Conservation (phyloP, 2,329 filamentous ascomycete species). For the Fusarium annulatum region DNA sequence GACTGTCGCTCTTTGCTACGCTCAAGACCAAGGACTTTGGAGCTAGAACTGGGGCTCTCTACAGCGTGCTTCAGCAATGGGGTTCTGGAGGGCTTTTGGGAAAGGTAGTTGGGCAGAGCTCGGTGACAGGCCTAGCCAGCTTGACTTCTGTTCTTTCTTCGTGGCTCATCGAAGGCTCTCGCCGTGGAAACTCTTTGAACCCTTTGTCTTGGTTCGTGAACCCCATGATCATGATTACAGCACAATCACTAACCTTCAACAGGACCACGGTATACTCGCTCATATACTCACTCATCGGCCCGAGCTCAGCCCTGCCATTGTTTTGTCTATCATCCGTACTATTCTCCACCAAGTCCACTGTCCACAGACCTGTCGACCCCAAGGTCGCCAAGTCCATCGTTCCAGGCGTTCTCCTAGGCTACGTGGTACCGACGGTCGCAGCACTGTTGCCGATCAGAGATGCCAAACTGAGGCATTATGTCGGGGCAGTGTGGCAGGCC, state of each 20-base stretch:
- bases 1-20: neutral
- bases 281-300: neutral
- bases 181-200: neutral
- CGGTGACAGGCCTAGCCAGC: accelerated
- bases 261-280: neutral
- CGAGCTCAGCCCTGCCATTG: neutral
- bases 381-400: neutral
- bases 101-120: neutral
- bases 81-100: neutral
- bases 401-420: neutral
- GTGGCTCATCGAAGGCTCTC: neutral
- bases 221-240: accelerated
- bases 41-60: accelerated
- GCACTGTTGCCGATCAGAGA: neutral
- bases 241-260: accelerated
- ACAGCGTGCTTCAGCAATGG: accelerated
- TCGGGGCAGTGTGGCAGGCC: accelerated
- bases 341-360: neutral
- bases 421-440: neutral
- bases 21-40: neutral
- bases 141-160: accelerated
- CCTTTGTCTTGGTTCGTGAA: neutral
- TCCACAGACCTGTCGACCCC: neutral
- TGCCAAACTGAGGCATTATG: accelerated
- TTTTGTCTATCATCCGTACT: neutral